These are phyloP conservation scores for Ordospora colligata DNA, from an alignment of 371 early-diverging fungal species.

Conservation along the genomic window DNA sequence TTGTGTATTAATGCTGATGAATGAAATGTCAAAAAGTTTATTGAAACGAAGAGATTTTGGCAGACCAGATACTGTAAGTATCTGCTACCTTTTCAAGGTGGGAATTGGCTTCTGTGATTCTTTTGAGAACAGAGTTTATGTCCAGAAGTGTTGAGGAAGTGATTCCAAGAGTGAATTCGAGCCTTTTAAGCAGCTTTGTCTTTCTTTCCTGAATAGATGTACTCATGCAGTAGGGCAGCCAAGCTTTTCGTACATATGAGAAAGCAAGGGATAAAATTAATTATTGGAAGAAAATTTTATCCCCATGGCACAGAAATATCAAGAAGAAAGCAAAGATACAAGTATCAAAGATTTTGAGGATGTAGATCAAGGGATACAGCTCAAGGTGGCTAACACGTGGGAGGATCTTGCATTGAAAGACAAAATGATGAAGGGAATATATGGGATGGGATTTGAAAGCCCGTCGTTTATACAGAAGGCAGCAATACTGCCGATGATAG, in stretches of 20 bases:
- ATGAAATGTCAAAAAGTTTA: not conserved
- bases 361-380: not conserved
- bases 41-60: not conserved
- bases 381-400: constrained; percentile 66
- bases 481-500: constrained; percentile 84
- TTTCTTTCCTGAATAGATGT: constrained; percentile 23
- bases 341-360: constrained; percentile 39
- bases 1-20: not conserved
- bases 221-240: not conserved
- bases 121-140: constrained; percentile 26
- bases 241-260: not conserved
- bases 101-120: not conserved
- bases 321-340: not conserved
- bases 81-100: not conserved
- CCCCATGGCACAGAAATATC: not conserved
- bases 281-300: constrained; percentile 12
- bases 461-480: constrained; percentile 97
- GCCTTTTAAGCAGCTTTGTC: constrained; percentile 20
- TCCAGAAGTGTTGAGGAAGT: not conserved
- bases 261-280: not conserved
- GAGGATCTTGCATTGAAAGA: constrained; percentile 88
- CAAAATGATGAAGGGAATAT: constrained; percentile 89
- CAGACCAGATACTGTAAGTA: constrained; percentile 31
- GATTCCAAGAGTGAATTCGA: constrained; percentile 24
- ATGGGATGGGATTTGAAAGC: constrained; percentile 88